phyloP scores from a whole-genome alignment of 768 basidiomycete genomes.

The Megacollybia marginata region DNA sequence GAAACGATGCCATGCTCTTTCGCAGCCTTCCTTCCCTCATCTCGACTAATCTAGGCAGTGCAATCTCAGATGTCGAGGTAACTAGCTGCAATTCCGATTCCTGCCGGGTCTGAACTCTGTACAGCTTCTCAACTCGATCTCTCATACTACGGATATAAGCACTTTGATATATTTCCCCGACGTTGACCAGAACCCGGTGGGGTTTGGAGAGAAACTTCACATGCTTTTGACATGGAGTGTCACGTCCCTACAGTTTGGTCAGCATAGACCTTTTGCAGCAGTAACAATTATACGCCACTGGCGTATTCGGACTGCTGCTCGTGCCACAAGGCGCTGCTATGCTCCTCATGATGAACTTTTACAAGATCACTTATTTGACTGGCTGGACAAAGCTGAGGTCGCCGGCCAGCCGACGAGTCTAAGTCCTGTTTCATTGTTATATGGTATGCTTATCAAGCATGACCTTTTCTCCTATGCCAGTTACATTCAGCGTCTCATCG shows the following conservation, averaged over 20 bases:
- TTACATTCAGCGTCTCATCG: constrained; percentile 77
- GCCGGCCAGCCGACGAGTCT: constrained; percentile 52
- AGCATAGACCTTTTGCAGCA: constrained; percentile 72
- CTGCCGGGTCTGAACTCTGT: neutral
- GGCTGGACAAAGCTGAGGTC: constrained; percentile 64
- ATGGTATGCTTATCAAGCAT: constrained; percentile 63
- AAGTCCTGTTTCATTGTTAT: constrained; percentile 55
- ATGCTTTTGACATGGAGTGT: constrained; percentile 76
- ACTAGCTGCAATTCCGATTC: neutral
- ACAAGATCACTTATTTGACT: constrained; percentile 74
- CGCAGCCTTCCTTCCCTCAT: constrained; percentile 55
- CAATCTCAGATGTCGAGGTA: constrained; percentile 48
- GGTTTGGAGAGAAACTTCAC: constrained; percentile 64
- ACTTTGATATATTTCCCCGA: constrained; percentile 51
- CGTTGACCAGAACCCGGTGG: constrained; percentile 26
- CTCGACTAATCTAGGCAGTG: constrained; percentile 52
- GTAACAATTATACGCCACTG: constrained; percentile 61
- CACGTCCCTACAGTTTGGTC: constrained; percentile 74
- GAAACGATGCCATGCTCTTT: constrained; percentile 81
- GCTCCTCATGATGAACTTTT: constrained; percentile 53
- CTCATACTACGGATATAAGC: constrained; percentile 52
- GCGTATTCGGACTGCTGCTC: constrained; percentile 52
- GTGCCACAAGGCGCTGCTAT: constrained; percentile 56
- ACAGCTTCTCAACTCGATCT: constrained; percentile 74
- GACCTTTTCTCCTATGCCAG: constrained; percentile 66